A percentile compares a stretch with the other conserved stretches of the same genome.
These are phyloP conservation scores for Coemansia sp. DNA, from an alignment of 192 early-diverging fungal species.

Conservation along the genomic window DNA sequence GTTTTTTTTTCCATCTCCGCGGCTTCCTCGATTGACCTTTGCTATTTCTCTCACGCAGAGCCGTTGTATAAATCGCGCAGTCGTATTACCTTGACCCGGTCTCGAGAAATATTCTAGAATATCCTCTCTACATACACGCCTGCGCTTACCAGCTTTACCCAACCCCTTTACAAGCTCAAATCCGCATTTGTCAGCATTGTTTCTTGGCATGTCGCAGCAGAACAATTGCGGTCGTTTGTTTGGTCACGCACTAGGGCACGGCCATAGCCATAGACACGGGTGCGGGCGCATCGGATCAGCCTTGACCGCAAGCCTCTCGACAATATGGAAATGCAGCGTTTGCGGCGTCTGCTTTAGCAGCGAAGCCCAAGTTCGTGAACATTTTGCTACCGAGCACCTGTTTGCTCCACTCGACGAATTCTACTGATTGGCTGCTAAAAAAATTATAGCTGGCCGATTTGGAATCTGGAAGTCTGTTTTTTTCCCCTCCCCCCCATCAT, in stretches of 20 bases:
- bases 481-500: too few species aligned
- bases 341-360: conserved; percentile 48
- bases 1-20: not conserved
- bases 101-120: too few species aligned
- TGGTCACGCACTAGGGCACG: too few species aligned
- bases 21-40: not conserved
- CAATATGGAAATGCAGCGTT: conserved; percentile 54
- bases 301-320: conserved; percentile 19
- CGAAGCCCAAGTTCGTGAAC: conserved; percentile 43
- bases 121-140: too few species aligned
- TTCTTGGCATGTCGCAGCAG: too few species aligned
- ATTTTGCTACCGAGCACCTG: conserved; percentile 54
- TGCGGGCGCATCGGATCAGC: not conserved
- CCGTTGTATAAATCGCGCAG: not conserved
- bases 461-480: too few species aligned
- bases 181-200: not conserved
- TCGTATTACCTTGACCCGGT: too few species aligned
- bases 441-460: not conserved
- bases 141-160: too few species aligned
- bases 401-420: conserved; percentile 55
- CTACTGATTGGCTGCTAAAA: conserved; percentile 12
- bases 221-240: too few species aligned
- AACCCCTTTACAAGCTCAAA: not conserved
- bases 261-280: too few species aligned
- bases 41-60: not conserved